These are phyloP conservation scores for Allomyces arbusculus DNA, from an alignment of 192 early-diverging fungal species.

Conservation along the genomic window DNA sequence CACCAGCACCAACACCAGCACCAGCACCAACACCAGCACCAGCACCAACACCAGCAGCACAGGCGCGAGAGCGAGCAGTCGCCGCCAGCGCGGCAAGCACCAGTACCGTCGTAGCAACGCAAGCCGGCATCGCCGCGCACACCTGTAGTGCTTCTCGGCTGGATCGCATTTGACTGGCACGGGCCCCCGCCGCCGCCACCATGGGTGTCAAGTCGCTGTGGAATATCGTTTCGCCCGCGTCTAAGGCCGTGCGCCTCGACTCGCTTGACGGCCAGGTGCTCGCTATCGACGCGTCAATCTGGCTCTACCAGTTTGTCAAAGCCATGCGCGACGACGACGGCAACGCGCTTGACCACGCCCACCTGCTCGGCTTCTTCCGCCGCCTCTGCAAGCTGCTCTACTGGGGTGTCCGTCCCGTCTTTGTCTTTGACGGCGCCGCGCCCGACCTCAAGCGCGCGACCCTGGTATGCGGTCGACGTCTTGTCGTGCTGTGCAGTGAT, in stretches of 20 bases:
- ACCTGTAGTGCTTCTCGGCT: too few relatives aligned
- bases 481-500: background rate
- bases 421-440: conserved; percentile 89
- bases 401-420: conserved; percentile 74
- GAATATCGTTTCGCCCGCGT: conserved; percentile 58
- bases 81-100: too few relatives aligned
- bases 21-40: too few relatives aligned
- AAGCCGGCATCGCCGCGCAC: too few relatives aligned
- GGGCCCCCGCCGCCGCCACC: too few relatives aligned
- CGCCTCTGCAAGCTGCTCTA: conserved; percentile 85
- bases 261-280: conserved; percentile 48
- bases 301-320: conserved; percentile 91
- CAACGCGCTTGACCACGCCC: conserved; percentile 55
- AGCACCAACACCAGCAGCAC: too few relatives aligned
- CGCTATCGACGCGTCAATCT: conserved; percentile 90
- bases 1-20: too few relatives aligned
- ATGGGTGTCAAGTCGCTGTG: conserved; percentile 96
- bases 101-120: too few relatives aligned
- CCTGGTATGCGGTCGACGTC: conserved; percentile 22
- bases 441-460: conserved; percentile 67
- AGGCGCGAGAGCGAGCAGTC: too few relatives aligned
- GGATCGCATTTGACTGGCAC: too few relatives aligned
- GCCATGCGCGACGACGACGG: conserved; percentile 84
- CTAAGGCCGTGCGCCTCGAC: conserved; percentile 59
- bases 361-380: conserved; percentile 81